phyloP scores from a whole-genome alignment of 371 early-diverging fungal species.

The Dichotomocladium elegans region DNA sequence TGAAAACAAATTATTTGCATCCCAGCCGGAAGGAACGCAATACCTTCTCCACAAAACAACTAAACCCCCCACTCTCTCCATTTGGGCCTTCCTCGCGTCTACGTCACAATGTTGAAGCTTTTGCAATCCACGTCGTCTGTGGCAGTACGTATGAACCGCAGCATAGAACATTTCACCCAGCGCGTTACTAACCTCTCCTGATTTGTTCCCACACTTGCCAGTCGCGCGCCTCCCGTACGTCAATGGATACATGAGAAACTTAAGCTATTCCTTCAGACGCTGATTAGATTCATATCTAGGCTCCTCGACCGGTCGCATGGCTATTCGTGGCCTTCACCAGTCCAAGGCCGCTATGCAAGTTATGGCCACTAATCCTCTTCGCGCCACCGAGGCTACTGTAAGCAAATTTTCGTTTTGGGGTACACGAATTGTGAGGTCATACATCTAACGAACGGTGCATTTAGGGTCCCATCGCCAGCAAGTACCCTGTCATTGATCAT shows the following conservation, averaged over 20 bases:
- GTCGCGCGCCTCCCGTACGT: slow-evolving; percentile 7
- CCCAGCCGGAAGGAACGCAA: too few species aligned
- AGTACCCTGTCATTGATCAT: slow-evolving; percentile 95
- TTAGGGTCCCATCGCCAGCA: slow-evolving; percentile 59
- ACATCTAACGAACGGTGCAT: slow-evolving; percentile 1
- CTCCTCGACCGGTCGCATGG: slow-evolving; percentile 5
- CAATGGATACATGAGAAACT: too few species aligned
- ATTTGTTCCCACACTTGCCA: too few species aligned
- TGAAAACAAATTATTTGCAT: background rate
- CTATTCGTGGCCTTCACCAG: slow-evolving; percentile 52
- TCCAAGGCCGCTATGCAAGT: slow-evolving; percentile 68
- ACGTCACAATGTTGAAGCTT: slow-evolving; percentile 15
- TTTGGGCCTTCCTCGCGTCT: background rate
- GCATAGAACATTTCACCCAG: background rate
- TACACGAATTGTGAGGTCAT: background rate
- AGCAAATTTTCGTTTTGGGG: too few species aligned
- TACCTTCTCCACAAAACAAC: slow-evolving; percentile 4
- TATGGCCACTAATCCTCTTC: slow-evolving; percentile 67
- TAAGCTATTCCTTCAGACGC: too few species aligned
- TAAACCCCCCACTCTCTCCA: slow-evolving; percentile 8
- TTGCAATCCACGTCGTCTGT: slow-evolving; percentile 18
- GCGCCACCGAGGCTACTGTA: slow-evolving; percentile 68
- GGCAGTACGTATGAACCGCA: slow-evolving; percentile 8
- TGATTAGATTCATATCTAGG: too few species aligned
- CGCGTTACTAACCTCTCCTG: background rate